Conservation (phyloP, 345 rosid genomes). For the Bretschneidera sinensis region DNA sequence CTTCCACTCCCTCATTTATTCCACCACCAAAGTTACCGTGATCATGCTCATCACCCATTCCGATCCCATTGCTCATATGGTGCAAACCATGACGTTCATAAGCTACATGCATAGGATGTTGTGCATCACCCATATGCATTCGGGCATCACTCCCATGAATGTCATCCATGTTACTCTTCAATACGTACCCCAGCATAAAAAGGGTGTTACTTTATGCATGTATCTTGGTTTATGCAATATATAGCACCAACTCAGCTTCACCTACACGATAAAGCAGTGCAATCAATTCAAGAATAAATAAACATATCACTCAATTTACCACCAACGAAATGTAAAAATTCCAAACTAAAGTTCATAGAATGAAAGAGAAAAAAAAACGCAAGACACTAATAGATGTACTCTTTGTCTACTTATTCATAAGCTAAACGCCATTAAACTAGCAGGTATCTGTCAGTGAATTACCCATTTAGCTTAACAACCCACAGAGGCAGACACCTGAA, state of each 20-base stretch:
- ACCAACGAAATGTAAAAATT: too few species aligned
- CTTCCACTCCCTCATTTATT: slow-evolving; percentile 29
- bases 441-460: too few species aligned
- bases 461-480: too few species aligned
- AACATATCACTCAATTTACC: neutral
- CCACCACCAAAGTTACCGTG: slow-evolving; percentile 30
- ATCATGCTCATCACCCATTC: slow-evolving; percentile 35
- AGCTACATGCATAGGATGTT: slow-evolving; percentile 37
- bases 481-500: too few species aligned
- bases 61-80: slow-evolving; percentile 35
- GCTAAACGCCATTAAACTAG: too few species aligned
- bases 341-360: neutral
- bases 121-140: slow-evolving; percentile 39
- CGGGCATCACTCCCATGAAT: slow-evolving; percentile 35
- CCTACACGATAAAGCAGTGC: too few species aligned
- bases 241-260: neutral
- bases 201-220: neutral
- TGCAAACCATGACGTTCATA: slow-evolving; percentile 41
- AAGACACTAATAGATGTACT: too few species aligned
- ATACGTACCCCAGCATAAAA: neutral
- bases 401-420: too few species aligned
- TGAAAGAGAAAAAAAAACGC: neutral
- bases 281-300: too few species aligned
- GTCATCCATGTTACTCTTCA: slow-evolving; percentile 34
- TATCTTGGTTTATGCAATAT: neutral